Evolutionary conservation across 2,329 filamentous ascomycete species (phyloP).

Genomic region (Akanthomyces lecanii): DNA sequence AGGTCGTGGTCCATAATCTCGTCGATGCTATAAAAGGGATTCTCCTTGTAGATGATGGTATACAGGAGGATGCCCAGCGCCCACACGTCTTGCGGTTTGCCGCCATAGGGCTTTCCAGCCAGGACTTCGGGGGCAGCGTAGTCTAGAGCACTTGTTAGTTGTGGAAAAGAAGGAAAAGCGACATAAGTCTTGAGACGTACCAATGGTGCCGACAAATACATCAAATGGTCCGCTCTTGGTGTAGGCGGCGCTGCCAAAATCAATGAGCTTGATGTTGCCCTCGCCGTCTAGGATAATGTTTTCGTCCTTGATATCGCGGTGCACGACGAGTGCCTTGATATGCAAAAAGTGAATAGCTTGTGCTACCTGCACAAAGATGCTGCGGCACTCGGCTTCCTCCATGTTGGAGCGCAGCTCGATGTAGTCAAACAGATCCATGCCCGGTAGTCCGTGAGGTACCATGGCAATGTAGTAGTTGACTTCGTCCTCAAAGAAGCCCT

Average conservation of each 20-base stretch:
- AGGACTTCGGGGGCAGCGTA: slow-evolving; percentile 98
- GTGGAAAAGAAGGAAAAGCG: not conserved
- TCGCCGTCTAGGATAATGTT: slow-evolving; percentile 96
- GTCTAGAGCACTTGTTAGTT: slow-evolving; percentile 50
- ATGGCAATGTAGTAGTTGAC: slow-evolving; percentile 99
- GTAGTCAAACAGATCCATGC: slow-evolving; percentile 98
- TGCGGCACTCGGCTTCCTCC: slow-evolving; percentile 89
- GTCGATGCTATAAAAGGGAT: slow-evolving; percentile 97
- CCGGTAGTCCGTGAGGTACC: slow-evolving; percentile 88
- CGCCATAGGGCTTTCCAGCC: slow-evolving; percentile 83
- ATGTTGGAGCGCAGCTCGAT: slow-evolving; percentile 95
- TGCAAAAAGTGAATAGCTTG: slow-evolving; percentile 88
- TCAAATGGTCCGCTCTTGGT: slow-evolving; percentile 98
- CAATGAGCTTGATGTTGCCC: slow-evolving; percentile 92
- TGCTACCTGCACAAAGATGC: slow-evolving; percentile 92
- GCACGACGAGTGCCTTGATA: slow-evolving; percentile 84
- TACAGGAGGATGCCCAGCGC: slow-evolving; percentile 94
- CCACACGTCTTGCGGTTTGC: slow-evolving; percentile 98
- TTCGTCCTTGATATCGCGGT: slow-evolving; percentile 98
- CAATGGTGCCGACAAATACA: slow-evolving; percentile 97
- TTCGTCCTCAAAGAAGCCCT: slow-evolving; percentile 72
- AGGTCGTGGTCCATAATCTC: slow-evolving; percentile 98
- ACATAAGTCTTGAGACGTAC: slow-evolving; percentile 48
- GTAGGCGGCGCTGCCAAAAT: slow-evolving; percentile 96
- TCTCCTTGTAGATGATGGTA: slow-evolving; percentile 99